phyloP scores from a whole-genome alignment of 2,329 filamentous ascomycete genomes.

The Pseudocercospora ulei region DNA sequence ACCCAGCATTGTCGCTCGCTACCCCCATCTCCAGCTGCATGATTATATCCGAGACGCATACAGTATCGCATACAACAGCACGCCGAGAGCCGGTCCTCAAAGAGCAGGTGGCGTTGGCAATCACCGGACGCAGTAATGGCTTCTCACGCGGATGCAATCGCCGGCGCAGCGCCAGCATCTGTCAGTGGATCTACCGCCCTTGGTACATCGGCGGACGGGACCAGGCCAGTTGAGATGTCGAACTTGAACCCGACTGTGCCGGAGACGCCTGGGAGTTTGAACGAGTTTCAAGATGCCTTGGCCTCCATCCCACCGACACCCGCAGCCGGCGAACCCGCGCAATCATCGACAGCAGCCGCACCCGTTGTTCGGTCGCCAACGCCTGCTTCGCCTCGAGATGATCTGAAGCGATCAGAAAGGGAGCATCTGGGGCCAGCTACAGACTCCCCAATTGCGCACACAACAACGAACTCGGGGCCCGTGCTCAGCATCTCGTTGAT shows the following conservation, averaged over 20 bases:
- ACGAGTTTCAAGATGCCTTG: slow-evolving; percentile 12
- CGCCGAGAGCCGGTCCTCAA: neutral
- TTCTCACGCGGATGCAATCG: slow-evolving; percentile 17
- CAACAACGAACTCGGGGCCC: slow-evolving; percentile 34
- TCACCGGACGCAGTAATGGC: slow-evolving; percentile 8
- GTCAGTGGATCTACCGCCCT: neutral
- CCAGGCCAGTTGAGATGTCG: slow-evolving; percentile 12
- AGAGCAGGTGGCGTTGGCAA: neutral
- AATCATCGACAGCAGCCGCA: neutral
- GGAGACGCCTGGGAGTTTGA: slow-evolving; percentile 9
- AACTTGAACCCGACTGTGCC: slow-evolving; percentile 8
- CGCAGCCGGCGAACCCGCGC: neutral
- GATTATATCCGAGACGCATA: too few species aligned
- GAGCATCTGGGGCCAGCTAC: slow-evolving; percentile 43
- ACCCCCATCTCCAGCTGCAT: too few species aligned
- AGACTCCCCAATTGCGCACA: slow-evolving; percentile 35
- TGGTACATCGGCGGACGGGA: slow-evolving; percentile 11
- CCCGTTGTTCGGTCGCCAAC: too few species aligned
- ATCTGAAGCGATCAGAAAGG: slow-evolving; percentile 35
- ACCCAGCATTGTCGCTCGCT: too few species aligned
- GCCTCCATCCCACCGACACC: slow-evolving; percentile 4
- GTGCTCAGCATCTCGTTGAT: slow-evolving; percentile 69
- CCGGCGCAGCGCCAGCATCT: slow-evolving; percentile 16
- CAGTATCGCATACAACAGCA: neutral
- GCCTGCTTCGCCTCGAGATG: slow-evolving; percentile 12